Conservation (phyloP, 176 grass and related monocot species). For the Alopecurus myosuroides region DNA sequence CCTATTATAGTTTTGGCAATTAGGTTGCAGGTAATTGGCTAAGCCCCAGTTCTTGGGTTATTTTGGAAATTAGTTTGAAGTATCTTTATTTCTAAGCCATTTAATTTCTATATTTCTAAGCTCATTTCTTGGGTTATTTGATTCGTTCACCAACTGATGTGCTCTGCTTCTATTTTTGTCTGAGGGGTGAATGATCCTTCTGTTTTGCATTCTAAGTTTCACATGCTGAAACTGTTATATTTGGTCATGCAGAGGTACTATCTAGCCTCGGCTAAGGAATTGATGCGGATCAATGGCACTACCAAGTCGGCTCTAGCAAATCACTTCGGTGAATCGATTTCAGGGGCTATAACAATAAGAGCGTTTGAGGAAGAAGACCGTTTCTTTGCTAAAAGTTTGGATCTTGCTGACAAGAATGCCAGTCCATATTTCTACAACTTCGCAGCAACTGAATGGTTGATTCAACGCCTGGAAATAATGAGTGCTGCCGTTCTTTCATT, state of each 20-base stretch:
- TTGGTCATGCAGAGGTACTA: conserved; percentile 69
- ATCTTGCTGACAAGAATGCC: conserved; percentile 81
- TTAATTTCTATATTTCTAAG: neutral
- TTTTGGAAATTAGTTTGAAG: neutral
- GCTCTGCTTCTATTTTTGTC: neutral
- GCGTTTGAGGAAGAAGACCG: conserved; percentile 77
- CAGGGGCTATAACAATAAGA: conserved; percentile 76
- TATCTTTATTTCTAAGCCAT: neutral
- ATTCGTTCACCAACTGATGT: neutral
- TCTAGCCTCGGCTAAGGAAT: conserved; percentile 81
- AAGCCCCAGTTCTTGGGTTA: neutral
- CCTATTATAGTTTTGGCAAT: conserved; percentile 63
- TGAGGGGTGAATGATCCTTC: neutral
- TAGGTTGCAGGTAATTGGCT: conserved; percentile 41
- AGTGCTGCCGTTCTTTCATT: conserved; percentile 66
- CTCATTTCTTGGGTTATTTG: neutral
- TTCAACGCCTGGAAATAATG: conserved; percentile 76
- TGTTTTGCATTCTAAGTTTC: neutral
- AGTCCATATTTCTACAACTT: conserved; percentile 84
- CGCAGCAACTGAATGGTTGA: conserved; percentile 83
- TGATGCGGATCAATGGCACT: conserved; percentile 96
- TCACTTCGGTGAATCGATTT: conserved; percentile 84
- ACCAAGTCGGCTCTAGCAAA: conserved; percentile 86
- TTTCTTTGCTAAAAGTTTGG: conserved; percentile 76
- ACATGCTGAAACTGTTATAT: neutral